Conservation (phyloP, 306 rosid genomes). For the Fragaria vesca region DNA sequence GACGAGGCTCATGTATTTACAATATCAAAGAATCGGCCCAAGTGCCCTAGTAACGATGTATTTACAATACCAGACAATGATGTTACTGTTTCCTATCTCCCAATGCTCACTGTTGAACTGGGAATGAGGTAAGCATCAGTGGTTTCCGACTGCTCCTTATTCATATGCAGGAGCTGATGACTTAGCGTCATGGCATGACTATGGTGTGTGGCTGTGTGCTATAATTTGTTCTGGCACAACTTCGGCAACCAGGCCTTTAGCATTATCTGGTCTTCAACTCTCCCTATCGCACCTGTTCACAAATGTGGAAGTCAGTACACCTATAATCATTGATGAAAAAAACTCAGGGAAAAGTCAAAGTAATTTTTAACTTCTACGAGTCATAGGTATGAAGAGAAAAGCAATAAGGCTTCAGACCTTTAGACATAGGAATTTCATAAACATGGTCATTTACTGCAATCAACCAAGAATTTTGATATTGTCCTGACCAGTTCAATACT, state of each 20-base stretch:
- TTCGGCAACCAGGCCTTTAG: not conserved
- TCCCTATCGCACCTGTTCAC: not conserved
- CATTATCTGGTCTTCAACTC: not conserved
- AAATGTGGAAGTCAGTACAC: not conserved
- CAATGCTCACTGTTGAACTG: not conserved
- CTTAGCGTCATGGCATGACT: not conserved
- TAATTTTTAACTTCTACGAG: not conserved
- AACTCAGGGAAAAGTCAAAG: not conserved
- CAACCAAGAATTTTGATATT: not conserved
- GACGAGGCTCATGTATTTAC: slow-evolving; percentile 4
- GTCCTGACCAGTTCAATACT: not conserved
- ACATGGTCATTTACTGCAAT: not conserved
- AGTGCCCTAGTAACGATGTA: not conserved
- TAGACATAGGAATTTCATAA: not conserved
- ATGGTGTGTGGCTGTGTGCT: not conserved
- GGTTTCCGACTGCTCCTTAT: slow-evolving; percentile 3
- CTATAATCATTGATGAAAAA: not conserved
- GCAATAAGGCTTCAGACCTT: not conserved
- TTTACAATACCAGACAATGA: not conserved
- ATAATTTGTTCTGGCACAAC: not conserved
- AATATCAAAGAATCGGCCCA: not conserved
- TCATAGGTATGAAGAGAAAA: not conserved
- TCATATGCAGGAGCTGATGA: slow-evolving; percentile 2
- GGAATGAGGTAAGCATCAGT: not conserved
- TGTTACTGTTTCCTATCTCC: not conserved